Base-by-base conservation (phyloP, 2,329 filamentous ascomycete species). In the Pleomassaria siparia region DNA sequence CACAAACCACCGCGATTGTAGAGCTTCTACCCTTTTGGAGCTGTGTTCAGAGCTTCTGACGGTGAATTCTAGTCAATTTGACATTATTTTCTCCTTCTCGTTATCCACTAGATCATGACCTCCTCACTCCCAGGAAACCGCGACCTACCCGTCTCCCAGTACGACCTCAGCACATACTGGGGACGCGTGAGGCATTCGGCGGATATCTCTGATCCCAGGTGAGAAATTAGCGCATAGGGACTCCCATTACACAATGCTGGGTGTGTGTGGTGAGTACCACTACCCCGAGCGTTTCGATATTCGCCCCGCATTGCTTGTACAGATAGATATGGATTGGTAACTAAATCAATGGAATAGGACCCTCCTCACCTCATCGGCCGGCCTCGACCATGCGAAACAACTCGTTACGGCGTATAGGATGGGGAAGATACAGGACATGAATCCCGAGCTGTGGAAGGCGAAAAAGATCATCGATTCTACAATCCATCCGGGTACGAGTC, bases 381-480 rank as follows among this genome's bases (percentile, higher is more conserved):
- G 90, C 35, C 84, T 99, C 56, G 90, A 96, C 64, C 77, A 88
- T 76, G 91, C 94, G 49, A 97, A 96, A 76, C 74, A 78, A 52
- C 78, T 95, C 60, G 80, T 99, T 51, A 80, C 87, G 11, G 80
- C 85, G 32, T 99, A 96, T 77, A 97, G 96, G 79, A 84, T 85
- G 64, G 91, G 91, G 58, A 83, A 88, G 72, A 77, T 89, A 51
- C 75, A 80, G 59, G 75, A 83, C 44, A 96, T 97, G 90, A 95
- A 86, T 15, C 86, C 89, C 1, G 89, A 96, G 63, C 76, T 99
- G 61, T 99, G 94, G 94, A 78, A 82, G 54, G 94, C 94, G 36
- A 99, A 99, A 82, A 96, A 96, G 80, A 85, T 96, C 57, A 89
- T 97, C 47, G 94, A 99, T 73, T 92, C 94, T 51, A 99, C 94